These are phyloP conservation scores for Colletotrichum tofieldiae DNA, from an alignment of 2,329 filamentous ascomycete species.

Conservation along the genomic window DNA sequence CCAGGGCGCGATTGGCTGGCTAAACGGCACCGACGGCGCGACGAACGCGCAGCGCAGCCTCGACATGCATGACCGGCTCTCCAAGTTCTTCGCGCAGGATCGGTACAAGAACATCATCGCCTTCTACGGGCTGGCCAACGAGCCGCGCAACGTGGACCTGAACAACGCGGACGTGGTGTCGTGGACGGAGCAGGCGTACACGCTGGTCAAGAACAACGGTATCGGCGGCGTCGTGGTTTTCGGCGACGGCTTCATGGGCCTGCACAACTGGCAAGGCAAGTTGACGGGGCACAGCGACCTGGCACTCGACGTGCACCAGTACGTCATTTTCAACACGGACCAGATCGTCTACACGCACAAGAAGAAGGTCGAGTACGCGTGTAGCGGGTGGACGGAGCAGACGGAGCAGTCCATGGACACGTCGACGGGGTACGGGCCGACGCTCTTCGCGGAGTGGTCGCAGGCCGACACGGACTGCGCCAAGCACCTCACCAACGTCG, in stretches of 20 bases:
- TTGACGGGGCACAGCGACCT: slow-evolving; percentile 80
- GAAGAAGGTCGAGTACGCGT: slow-evolving; percentile 89
- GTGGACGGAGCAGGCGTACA: slow-evolving; percentile 85
- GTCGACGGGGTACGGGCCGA: slow-evolving; percentile 88
- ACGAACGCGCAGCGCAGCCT: slow-evolving; percentile 86
- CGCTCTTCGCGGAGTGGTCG: slow-evolving; percentile 96
- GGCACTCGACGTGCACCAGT: slow-evolving; percentile 97
- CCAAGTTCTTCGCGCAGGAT: slow-evolving; percentile 92
- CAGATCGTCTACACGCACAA: slow-evolving; percentile 88
- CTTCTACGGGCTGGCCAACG: slow-evolving; percentile 96
- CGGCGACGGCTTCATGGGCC: slow-evolving; percentile 94
- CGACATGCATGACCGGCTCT: slow-evolving; percentile 88
- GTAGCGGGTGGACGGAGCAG: slow-evolving; percentile 88
- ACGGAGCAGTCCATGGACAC: slow-evolving; percentile 80
- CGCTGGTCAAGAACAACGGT: slow-evolving; percentile 83
- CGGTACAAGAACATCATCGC: slow-evolving; percentile 93
- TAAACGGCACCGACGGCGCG: slow-evolving; percentile 89
- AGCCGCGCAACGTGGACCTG: slow-evolving; percentile 89
- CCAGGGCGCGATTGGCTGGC: slow-evolving; percentile 86
- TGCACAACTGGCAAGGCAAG: slow-evolving; percentile 90
- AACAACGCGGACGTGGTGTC: slow-evolving; percentile 76
- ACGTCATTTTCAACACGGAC: slow-evolving; percentile 95
- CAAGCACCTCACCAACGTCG: slow-evolving; percentile 88
- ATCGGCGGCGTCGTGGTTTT: slow-evolving; percentile 83
- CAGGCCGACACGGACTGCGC: slow-evolving; percentile 98